Conservation (phyloP, 2,329 filamentous ascomycete genomes). For the Penicillium sp. region DNA sequence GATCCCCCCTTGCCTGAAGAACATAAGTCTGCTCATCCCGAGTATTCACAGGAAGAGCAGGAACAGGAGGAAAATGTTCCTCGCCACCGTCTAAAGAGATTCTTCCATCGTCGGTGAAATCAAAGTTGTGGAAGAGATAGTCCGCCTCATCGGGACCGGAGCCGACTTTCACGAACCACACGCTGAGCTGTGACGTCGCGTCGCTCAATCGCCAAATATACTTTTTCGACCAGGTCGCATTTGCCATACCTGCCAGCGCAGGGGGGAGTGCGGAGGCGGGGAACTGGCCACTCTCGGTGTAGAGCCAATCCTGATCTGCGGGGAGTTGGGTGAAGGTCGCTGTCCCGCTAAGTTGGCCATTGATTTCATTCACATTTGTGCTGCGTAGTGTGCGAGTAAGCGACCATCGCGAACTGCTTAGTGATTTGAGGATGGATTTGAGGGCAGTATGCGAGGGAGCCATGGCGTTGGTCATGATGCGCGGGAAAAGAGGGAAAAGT, state of each 20-base stretch:
- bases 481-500: not conserved
- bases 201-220: conserved; percentile 45
- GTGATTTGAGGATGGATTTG: conserved; percentile 30
- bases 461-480: conserved; percentile 6
- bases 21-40: conserved; percentile 25
- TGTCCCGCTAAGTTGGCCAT: conserved; percentile 42
- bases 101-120: conserved; percentile 24
- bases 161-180: conserved; percentile 47
- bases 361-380: conserved; percentile 42
- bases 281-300: conserved; percentile 46
- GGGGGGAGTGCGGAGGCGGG: conserved; percentile 22
- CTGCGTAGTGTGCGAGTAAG: conserved; percentile 43
- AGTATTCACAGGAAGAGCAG: conserved; percentile 19
- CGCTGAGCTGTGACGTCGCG: conserved; percentile 35
- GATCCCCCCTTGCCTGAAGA: conserved; percentile 41
- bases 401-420: conserved; percentile 34
- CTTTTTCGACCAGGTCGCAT: conserved; percentile 41
- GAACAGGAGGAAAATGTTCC: conserved; percentile 25
- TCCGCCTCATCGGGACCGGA: conserved; percentile 34
- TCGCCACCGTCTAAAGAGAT: not conserved
- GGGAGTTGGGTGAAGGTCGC: conserved; percentile 38
- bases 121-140: conserved; percentile 48
- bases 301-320: conserved; percentile 34
- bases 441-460: conserved; percentile 5
- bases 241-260: conserved; percentile 9